A percentile compares a stretch with the other conserved stretches of the same genome.
Evolutionary conservation across 2,329 filamentous ascomycete genomes (phyloP).

Genomic region (Aspergillus hortae): DNA sequence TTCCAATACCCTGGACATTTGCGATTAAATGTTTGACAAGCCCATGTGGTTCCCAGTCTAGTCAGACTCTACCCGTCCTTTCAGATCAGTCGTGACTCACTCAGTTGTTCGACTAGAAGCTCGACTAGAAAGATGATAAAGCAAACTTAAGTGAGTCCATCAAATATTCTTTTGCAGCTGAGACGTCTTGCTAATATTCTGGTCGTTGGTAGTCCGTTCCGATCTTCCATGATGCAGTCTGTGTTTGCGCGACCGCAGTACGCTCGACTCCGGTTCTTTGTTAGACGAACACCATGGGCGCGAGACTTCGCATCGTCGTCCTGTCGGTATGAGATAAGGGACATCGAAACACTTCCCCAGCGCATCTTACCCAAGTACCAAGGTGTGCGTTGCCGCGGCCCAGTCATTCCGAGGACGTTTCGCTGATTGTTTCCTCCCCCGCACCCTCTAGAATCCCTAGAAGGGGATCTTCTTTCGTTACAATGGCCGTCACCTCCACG

Average conservation of each 20-base stretch:
- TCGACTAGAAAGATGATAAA: not conserved
- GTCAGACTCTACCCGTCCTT: not conserved
- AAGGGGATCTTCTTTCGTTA: conserved; percentile 61
- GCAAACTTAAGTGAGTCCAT: not conserved
- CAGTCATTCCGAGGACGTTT: not conserved
- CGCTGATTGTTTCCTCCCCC: not conserved
- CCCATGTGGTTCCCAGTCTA: not conserved
- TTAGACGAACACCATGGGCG: conserved; percentile 7
- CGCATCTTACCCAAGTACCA: conserved; percentile 63
- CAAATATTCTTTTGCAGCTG: not conserved
- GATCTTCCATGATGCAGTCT: conserved; percentile 17
- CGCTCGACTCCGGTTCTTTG: conserved; percentile 6
- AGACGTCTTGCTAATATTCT: too few species aligned
- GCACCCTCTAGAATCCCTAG: conserved; percentile 46
- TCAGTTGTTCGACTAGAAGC: too few species aligned
- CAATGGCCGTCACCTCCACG: conserved; percentile 66
- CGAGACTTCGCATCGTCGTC: conserved; percentile 44
- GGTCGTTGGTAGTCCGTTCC: not conserved
- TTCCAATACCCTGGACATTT: too few species aligned
- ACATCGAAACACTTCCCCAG: conserved; percentile 41
- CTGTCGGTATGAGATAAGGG: conserved; percentile 40
- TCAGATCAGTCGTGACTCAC: not conserved
- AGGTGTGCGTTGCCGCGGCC: conserved; percentile 43
- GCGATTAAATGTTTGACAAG: not conserved
- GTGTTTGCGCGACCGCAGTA: conserved; percentile 12